Conservation (phyloP, 2,329 filamentous ascomycete genomes). For the Pyricularia pennisetigena region DNA sequence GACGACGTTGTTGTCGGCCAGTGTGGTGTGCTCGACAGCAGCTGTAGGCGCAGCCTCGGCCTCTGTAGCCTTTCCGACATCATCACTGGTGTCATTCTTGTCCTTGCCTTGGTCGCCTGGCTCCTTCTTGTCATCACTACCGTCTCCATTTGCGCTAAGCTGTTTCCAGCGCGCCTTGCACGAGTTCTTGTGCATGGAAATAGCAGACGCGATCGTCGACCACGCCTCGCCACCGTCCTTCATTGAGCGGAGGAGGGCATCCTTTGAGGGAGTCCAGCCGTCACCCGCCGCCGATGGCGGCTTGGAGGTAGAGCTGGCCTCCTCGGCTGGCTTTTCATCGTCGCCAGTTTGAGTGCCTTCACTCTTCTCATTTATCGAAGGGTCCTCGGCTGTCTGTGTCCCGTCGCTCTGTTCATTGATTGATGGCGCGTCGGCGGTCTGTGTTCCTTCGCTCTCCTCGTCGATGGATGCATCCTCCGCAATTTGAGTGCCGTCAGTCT, state of each 20-base stretch:
- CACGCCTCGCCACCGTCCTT: constrained; percentile 11
- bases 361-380: constrained; percentile 4
- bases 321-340: neutral
- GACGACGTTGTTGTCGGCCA: constrained; percentile 1
- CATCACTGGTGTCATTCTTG: neutral
- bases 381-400: constrained; percentile 3
- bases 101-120: neutral
- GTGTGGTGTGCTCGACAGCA: neutral
- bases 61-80: neutral
- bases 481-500: constrained; percentile 1
- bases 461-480: constrained; percentile 5
- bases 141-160: neutral
- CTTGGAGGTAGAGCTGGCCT: neutral
- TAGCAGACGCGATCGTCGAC: constrained; percentile 7
- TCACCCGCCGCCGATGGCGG: neutral
- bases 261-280: constrained; percentile 12
- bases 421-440: constrained; percentile 5
- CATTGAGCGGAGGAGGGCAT: constrained; percentile 11
- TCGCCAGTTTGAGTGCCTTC: neutral
- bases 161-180: constrained; percentile 6
- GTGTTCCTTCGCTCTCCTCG: constrained; percentile 3
- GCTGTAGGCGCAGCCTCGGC: neutral
- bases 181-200: constrained; percentile 5
- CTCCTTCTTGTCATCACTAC: neutral
- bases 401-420: constrained; percentile 6